Evolutionary conservation across 495 filamentous ascomycete genomes (phyloP).

Genomic region (Penicillium cataractarum): DNA sequence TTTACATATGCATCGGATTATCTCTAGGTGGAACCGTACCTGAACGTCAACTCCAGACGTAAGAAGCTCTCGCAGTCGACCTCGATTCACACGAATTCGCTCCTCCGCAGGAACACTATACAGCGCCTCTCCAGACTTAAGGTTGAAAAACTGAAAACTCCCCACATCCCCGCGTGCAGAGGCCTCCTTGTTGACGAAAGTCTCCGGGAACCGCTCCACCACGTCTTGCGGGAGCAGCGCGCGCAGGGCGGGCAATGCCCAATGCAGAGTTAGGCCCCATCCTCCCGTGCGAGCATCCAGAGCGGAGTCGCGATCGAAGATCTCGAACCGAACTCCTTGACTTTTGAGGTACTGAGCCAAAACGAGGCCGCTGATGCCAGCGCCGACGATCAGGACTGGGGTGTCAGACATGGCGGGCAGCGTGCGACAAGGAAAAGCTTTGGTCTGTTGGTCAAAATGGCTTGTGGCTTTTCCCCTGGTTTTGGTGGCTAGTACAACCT

Average conservation of each 20-base stretch:
- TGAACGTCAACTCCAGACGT: conserved; percentile 52
- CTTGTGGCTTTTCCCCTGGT: background rate
- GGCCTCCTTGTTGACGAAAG: conserved; percentile 52
- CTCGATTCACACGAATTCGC: conserved; percentile 54
- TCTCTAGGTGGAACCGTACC: conserved; percentile 17
- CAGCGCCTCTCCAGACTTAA: conserved; percentile 49
- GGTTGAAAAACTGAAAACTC: conserved; percentile 58
- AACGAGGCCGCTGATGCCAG: conserved; percentile 61
- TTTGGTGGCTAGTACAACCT: background rate
- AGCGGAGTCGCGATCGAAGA: conserved; percentile 59
- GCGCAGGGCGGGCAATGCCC: conserved; percentile 54
- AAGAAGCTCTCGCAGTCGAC: conserved; percentile 51
- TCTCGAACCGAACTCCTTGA: conserved; percentile 44
- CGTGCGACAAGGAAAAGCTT: background rate
- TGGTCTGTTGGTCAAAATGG: background rate
- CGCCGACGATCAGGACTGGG: conserved; percentile 59
- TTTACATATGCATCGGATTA: background rate
- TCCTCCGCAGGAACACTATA: conserved; percentile 51
- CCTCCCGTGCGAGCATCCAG: conserved; percentile 50
- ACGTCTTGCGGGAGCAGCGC: conserved; percentile 54
- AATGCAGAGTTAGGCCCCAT: conserved; percentile 65
- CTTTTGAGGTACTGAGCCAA: conserved; percentile 61
- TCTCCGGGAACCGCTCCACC: conserved; percentile 49
- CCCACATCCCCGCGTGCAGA: conserved; percentile 47
- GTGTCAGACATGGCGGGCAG: conserved; percentile 21